Base-by-base conservation (phyloP, 768 basidiomycete species). In the Lanmaoa pseudosensibilis region DNA sequence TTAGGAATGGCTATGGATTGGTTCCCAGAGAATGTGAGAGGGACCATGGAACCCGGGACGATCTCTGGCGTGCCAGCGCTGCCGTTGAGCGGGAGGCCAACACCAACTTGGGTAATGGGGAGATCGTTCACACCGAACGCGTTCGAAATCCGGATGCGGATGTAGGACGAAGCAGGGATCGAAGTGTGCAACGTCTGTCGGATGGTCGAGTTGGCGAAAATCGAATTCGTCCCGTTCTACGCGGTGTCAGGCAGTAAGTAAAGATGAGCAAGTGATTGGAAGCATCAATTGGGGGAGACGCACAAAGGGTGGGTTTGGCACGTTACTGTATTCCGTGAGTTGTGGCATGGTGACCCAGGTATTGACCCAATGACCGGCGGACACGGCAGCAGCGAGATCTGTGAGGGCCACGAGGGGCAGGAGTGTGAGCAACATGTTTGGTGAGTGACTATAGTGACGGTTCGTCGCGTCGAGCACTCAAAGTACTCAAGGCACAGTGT, bases 221-320 rank as follows among this genome's bases (percentile, higher is more conserved):
- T 36, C 15, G 39, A 54, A 56, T 33, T 21, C n/a, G 36, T 48
- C 39, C 34, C 41, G 15, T 48, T 56, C 39, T 43, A 18, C 19
- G 32, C 0, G 46, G 36, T 4, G 78, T 30, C 27, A 30, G 27
- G 27, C 27, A 4, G 36, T 2, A 18, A 18, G 37, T 38, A 10
- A 9, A 38, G 9, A 30, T 30, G 27, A 30, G 6, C 7, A 7
- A 30, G 27, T 30, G 7, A 7, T 30, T 30, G 27, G 27, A 30
- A 30, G 27, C 27, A 30, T 30, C 1, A 8, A 30, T 30, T 30
- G 27, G 27, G 25, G 27, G 27, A 30, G 27, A 30, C 27, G 27
- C 27, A 30, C 27, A 30, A 30, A 30, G 27, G 21, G 16, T 83
- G 2, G 63, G 34, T 59, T 34, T 9, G 44, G 49, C 46, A 59